These are phyloP conservation scores for Candida koratica DNA, from an alignment of 805 yeast species.

Conservation along the genomic window DNA sequence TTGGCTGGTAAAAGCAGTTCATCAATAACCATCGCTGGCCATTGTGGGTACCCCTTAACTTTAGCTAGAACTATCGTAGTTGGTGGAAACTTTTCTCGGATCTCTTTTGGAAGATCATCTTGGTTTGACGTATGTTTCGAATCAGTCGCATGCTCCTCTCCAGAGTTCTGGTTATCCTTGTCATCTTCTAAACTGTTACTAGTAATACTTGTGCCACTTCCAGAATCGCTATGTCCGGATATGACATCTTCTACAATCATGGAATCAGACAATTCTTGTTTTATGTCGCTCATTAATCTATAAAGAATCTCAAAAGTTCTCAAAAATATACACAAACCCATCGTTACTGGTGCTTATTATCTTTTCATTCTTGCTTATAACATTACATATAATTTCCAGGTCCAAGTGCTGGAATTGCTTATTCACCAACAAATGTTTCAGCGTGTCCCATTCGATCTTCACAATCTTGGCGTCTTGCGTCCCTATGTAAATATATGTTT, in stretches of 20 bases:
- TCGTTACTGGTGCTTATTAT: constrained; percentile 5
- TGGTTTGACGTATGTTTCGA: background rate
- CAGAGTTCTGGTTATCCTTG: background rate
- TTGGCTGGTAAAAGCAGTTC: constrained; percentile 55
- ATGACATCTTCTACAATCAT: background rate
- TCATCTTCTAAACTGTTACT: no score
- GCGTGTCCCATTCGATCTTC: constrained; percentile 9
- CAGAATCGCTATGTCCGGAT: no score
- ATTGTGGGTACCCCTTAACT: constrained; percentile 81
- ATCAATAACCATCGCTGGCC: constrained; percentile 85
- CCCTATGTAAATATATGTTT: constrained; percentile 5
- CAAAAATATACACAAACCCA: constrained; percentile 9
- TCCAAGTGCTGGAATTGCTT: background rate
- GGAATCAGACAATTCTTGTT: background rate
- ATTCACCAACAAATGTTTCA: constrained; percentile 2
- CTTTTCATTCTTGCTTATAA: constrained; percentile 1
- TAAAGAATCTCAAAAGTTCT: constrained; percentile 1
- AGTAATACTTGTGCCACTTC: no score
- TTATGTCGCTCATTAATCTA: constrained; percentile 2
- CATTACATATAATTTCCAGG: background rate
- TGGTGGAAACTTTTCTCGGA: constrained; percentile 9
- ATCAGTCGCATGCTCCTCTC: background rate
- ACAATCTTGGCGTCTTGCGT: constrained; percentile 1
- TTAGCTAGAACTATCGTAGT: constrained; percentile 56
- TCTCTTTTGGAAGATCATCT: constrained; percentile 4